These are phyloP conservation scores for Chlorella sp. DNA, from an alignment of 139 green algal species.

Conservation along the genomic window DNA sequence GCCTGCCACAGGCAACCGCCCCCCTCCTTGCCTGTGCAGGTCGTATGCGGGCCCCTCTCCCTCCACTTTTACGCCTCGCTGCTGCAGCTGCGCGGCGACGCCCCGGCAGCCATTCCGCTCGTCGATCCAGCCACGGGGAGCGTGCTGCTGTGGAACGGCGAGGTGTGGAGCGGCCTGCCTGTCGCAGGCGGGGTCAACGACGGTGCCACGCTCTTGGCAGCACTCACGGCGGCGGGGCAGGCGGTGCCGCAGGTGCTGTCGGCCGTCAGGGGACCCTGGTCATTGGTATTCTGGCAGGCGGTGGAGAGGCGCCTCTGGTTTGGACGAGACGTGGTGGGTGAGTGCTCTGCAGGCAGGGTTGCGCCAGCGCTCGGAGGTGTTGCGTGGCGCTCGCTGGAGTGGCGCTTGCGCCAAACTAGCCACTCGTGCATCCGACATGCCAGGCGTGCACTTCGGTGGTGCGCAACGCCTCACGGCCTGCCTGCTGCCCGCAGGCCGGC, in stretches of 20 bases:
- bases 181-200: constrained; percentile 56
- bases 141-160: constrained; percentile 78
- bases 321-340: constrained; percentile 72
- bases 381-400: no score
- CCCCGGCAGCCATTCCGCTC: constrained; percentile 4
- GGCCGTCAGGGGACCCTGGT: constrained; percentile 76
- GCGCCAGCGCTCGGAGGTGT: no score
- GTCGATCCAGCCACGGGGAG: constrained; percentile 40
- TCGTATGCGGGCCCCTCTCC: not conserved
- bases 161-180: constrained; percentile 62
- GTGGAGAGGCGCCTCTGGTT: constrained; percentile 63
- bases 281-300: constrained; percentile 77
- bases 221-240: constrained; percentile 19
- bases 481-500: constrained; percentile 35
- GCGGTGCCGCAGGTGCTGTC: constrained; percentile 40
- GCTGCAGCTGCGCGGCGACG: constrained; percentile 70
- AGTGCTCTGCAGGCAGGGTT: not conserved
- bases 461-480: no score
- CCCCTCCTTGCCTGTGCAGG: not conserved
- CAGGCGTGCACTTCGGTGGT: no score
- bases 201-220: constrained; percentile 42
- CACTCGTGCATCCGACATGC: no score
- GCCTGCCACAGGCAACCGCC: not conserved
- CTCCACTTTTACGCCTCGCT: constrained; percentile 52
- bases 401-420: no score